Base-by-base conservation (phyloP, 2,329 filamentous ascomycete genomes). In the Aotearoamyces nothofagi region DNA sequence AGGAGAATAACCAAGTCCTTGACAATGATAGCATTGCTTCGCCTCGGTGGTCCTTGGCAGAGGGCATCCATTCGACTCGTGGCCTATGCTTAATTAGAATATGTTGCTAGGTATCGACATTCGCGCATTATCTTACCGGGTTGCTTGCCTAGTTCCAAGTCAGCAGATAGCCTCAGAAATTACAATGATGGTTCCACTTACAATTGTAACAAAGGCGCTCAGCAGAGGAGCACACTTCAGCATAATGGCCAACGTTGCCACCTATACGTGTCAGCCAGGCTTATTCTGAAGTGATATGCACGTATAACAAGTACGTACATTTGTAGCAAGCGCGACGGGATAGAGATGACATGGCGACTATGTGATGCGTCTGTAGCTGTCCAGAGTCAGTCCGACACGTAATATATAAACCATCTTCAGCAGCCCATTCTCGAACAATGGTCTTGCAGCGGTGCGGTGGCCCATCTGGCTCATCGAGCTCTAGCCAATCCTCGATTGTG, bases 171-270 rank as follows among this genome's bases (percentile, higher is more conserved):
- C n/a, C n/a, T n/a, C n/a, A n/a, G n/a, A n/a, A n/a, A n/a, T n/a
- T n/a, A n/a, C n/a, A n/a, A n/a, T n/a, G n/a, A n/a, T n/a, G n/a
- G n/a, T 20, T 20, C 20, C 17, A 60, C 77, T 56, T 66, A 86
- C 90, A 98, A 69, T 98, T 98, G 66, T 98, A 98, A 78, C 90
- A 98, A 50, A 98, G 79, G 52, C 90, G 82, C 69, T 98, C 87
- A 35, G 86, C 80, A 35, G 87, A 94, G 38, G 87, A 90, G 78
- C 90, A 98, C 45, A 93, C 86, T 69, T 96, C 86, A 52, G 63
- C 64, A 42, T 71, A 75, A 55, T 84, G 78, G 55, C 78, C 78
- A 55, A 84, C 77, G 49, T 84, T 83, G 61, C 79, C 79, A 60
- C n/a, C n/a, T n/a, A n/a, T n/a, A n/a, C n/a, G n/a, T 71, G 77